These are phyloP conservation scores for Beauveria australis DNA, from an alignment of 2,329 filamentous ascomycete genomes.

Conservation along the genomic window DNA sequence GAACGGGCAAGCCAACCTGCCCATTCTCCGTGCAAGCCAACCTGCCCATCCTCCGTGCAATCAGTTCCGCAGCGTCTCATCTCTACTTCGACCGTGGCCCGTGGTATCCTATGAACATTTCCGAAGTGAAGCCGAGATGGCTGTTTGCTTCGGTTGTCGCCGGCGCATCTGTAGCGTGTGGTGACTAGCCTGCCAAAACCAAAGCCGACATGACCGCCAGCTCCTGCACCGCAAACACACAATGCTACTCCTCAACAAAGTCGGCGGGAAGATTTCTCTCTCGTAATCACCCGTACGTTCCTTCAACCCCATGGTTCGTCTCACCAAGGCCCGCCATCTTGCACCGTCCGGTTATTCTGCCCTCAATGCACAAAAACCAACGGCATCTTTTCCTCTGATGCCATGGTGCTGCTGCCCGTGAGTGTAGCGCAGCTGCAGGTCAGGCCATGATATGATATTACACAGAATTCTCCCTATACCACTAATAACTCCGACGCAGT, in stretches of 20 bases:
- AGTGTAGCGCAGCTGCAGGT: neutral
- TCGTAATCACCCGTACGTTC: neutral
- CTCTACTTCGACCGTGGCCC: neutral
- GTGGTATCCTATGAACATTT: neutral
- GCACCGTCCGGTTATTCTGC: neutral
- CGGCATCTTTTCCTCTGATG: neutral
- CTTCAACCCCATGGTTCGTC: neutral
- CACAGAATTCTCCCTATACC: neutral
- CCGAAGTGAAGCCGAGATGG: slow-evolving; percentile 1
- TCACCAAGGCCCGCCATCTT: neutral
- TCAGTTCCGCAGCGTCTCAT: neutral
- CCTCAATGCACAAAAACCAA: neutral
- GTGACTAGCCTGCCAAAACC: neutral
- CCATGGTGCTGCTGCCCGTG: neutral
- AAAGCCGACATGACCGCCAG: too few species aligned
- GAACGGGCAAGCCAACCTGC: neutral
- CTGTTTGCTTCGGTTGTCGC: slow-evolving; percentile 4
- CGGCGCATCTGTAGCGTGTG: neutral
- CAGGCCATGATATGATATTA: neutral
- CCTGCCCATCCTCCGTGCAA: neutral
- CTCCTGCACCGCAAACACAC: neutral
- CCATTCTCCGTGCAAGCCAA: neutral
- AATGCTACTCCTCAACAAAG: neutral
- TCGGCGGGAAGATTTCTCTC: neutral
- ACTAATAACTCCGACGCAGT: neutral